These are phyloP conservation scores for Acer yangbiense DNA, from an alignment of 345 rosid species.

Conservation along the genomic window DNA sequence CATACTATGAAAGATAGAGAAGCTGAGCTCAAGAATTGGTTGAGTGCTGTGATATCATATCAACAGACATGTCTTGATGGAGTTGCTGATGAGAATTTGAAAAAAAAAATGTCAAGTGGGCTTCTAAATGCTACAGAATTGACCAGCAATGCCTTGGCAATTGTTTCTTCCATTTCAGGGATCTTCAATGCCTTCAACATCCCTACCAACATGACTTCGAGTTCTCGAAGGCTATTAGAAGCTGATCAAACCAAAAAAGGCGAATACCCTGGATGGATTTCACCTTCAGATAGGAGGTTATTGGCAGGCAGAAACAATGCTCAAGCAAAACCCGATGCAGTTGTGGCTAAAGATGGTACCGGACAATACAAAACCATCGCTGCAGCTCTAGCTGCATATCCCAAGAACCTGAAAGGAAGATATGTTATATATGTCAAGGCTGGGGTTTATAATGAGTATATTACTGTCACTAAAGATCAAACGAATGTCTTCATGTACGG, in stretches of 20 bases:
- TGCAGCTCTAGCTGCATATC: conserved; percentile 47
- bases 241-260: background rate
- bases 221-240: conserved; percentile 23
- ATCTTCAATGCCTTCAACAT: conserved; percentile 33
- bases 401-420: conserved; percentile 35
- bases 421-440: conserved; percentile 69
- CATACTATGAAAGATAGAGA: conserved; percentile 26
- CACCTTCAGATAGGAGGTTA: conserved; percentile 37
- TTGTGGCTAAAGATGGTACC: conserved; percentile 57
- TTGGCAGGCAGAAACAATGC: conserved; percentile 25
- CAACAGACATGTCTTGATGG: conserved; percentile 46
- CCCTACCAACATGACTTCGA: conserved; percentile 6
- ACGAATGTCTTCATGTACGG: conserved; percentile 66
- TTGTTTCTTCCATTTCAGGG: conserved; percentile 31
- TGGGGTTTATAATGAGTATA: conserved; percentile 53
- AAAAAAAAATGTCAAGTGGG: conserved; percentile 18
- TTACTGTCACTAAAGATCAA: conserved; percentile 46
- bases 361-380: conserved; percentile 43
- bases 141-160: conserved; percentile 53
- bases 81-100: conserved; percentile 22
- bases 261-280: conserved; percentile 42
- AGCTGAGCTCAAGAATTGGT: conserved; percentile 44
- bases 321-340: conserved; percentile 30
- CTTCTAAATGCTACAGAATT: conserved; percentile 38
- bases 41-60: conserved; percentile 50